Percentiles rank a stretch among this genome's conserved stretches.
These are phyloP conservation scores for Tolypocladium cylindrosporum DNA, from an alignment of 2,329 filamentous ascomycete genomes.

Conservation along the genomic window DNA sequence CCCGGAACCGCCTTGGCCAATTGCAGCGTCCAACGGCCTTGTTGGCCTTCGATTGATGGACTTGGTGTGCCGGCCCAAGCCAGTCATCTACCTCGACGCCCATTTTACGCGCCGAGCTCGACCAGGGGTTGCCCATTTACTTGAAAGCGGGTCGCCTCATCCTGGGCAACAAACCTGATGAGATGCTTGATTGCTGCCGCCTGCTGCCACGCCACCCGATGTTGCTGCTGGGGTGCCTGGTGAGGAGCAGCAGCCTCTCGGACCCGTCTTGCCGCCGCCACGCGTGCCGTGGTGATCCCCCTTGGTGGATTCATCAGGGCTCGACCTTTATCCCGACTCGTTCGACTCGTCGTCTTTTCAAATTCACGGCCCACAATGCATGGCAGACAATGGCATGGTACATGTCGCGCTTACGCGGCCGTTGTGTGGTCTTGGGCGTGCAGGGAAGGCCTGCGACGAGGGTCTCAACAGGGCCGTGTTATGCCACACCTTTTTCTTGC, in stretches of 20 bases:
- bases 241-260: not conserved
- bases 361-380: not conserved
- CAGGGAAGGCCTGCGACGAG: not conserved
- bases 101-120: conserved; percentile 41
- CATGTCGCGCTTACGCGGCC: not conserved
- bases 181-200: conserved; percentile 7
- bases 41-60: conserved; percentile 37
- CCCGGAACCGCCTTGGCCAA: conserved; percentile 23
- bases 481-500: not conserved
- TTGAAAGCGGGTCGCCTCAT: conserved; percentile 5
- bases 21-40: conserved; percentile 22
- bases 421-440: not conserved
- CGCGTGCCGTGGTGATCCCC: not conserved
- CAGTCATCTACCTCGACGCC: conserved; percentile 32
- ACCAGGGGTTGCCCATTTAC: conserved; percentile 26
- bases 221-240: not conserved
- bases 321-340: no score
- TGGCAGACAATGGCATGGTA: not conserved
- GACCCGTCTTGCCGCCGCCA: not conserved
- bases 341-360: no score
- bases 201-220: conserved; percentile 24
- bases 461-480: not conserved
- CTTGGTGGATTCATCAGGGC: not conserved
- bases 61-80: conserved; percentile 26
- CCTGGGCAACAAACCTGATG: not conserved